phyloP scores from a whole-genome alignment of 2,329 filamentous ascomycete genomes.

The Aureobasidium sp. region DNA sequence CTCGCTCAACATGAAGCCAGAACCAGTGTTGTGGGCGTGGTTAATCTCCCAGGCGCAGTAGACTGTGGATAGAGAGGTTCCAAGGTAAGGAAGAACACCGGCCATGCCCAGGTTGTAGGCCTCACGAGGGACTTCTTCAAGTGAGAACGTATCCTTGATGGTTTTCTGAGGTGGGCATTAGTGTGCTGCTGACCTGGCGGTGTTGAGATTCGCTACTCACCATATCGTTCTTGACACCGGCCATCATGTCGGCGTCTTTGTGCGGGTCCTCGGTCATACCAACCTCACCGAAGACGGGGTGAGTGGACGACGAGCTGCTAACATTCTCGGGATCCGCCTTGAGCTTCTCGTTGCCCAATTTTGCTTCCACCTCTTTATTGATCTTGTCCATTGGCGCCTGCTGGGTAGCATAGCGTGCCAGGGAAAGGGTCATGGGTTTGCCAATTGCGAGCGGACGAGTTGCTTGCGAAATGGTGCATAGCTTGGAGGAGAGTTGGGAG shows the following conservation, averaged over 20 bases:
- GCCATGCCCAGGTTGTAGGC: conserved; percentile 43
- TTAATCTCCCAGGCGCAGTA: conserved; percentile 79
- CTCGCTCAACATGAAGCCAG: conserved; percentile 55
- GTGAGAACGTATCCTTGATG: conserved; percentile 40
- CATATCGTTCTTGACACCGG: conserved; percentile 32
- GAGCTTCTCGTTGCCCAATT: conserved; percentile 47
- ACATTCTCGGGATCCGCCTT: conserved; percentile 52
- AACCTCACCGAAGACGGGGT: conserved; percentile 32
- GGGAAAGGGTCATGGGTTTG: conserved; percentile 25
- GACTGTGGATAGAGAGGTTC: conserved; percentile 72
- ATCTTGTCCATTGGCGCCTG: conserved; percentile 34
- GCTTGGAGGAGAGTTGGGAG: conserved; percentile 32
- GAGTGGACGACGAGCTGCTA: conserved; percentile 45
- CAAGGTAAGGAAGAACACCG: conserved; percentile 58
- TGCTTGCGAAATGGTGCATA: conserved; percentile 29
- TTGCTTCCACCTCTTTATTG: conserved; percentile 49
- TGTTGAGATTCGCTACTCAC: conserved; percentile 15
- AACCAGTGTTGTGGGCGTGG: conserved; percentile 51
- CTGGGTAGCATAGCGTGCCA: conserved; percentile 15
- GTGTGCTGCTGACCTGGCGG: neutral
- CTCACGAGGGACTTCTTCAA: conserved; percentile 36
- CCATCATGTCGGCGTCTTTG: conserved; percentile 37
- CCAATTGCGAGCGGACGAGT: conserved; percentile 24
- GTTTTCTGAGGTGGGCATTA: conserved; percentile 29
- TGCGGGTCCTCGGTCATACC: conserved; percentile 23